These are phyloP conservation scores for Cucumis melo DNA, from an alignment of 306 rosid genomes.

Conservation along the genomic window DNA sequence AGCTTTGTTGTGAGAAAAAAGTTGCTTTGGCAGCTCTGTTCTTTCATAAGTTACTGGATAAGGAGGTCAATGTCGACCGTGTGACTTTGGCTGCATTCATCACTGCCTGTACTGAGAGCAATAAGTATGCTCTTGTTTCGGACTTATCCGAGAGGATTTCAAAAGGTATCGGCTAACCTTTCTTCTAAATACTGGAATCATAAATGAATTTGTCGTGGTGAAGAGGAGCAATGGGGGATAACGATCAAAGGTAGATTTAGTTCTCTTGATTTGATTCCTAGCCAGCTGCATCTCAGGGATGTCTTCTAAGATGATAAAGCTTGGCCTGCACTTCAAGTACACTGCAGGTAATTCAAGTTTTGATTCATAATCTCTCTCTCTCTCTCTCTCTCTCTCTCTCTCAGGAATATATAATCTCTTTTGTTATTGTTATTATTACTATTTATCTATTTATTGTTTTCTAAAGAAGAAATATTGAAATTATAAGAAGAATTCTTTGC, in stretches of 20 bases:
- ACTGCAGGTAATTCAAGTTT: neutral
- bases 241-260: neutral
- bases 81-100: slow-evolving; percentile 64
- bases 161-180: slow-evolving; percentile 26
- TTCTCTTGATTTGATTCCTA: neutral
- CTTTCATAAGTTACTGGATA: slow-evolving; percentile 58
- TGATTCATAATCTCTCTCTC: neutral
- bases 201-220: neutral
- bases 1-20: slow-evolving; percentile 63
- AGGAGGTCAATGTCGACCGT: slow-evolving; percentile 44
- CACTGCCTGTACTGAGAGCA: slow-evolving; percentile 71
- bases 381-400: too few species aligned
- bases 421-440: too few species aligned
- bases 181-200: neutral
- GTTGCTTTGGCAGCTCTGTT: slow-evolving; percentile 82
- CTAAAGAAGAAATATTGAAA: neutral
- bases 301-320: neutral
- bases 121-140: slow-evolving; percentile 71
- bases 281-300: neutral
- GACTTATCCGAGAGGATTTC: slow-evolving; percentile 51
- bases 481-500: neutral
- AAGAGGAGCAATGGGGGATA: neutral
- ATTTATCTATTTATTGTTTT: neutral
- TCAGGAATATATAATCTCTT: neutral
- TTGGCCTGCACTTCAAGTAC: neutral